A percentile compares a stretch with the other conserved stretches of the same genome.
Conservation (phyloP, 2,329 filamentous ascomycete genomes). For the Ophiostoma triangulosporum region DNA sequence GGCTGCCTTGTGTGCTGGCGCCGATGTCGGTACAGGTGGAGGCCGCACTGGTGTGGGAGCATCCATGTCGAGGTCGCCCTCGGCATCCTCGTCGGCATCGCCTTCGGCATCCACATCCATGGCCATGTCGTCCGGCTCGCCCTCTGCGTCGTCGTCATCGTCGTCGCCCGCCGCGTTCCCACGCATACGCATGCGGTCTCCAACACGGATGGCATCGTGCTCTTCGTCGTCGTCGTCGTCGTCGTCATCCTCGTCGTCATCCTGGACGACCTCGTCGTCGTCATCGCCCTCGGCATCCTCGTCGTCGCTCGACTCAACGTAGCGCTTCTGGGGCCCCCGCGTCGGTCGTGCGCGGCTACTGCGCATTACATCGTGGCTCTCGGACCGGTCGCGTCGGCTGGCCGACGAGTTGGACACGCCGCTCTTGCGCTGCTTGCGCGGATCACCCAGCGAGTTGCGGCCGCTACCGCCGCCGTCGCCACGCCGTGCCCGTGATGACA, state of each 20-base stretch:
- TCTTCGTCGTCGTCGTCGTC: conserved; percentile 7
- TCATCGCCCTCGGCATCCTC: conserved; percentile 5
- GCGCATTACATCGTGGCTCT: conserved; percentile 33
- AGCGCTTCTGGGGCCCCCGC: conserved; percentile 43
- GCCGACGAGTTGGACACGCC: not conserved
- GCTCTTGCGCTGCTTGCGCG: conserved; percentile 9
- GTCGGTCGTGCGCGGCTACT: conserved; percentile 31
- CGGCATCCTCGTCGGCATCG: conserved; percentile 30
- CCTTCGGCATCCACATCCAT: conserved; percentile 25
- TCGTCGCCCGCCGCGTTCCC: conserved; percentile 28
- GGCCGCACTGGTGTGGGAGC: conserved; percentile 15
- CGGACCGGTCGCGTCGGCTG: conserved; percentile 24
- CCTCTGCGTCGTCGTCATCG: conserved; percentile 29
- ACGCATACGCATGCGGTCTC: conserved; percentile 16
- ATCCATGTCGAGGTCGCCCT: conserved; percentile 37
- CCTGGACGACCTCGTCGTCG: conserved; percentile 3
- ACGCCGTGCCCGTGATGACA: conserved; percentile 37
- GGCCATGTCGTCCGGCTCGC: conserved; percentile 20
- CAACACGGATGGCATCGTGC: conserved; percentile 18
- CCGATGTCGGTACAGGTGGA: not conserved
- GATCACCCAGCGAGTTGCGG: conserved; percentile 27
- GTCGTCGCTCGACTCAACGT: conserved; percentile 32
- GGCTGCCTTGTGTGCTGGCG: not conserved
- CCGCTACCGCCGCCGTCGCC: conserved; percentile 25
- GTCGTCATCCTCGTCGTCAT: conserved; percentile 9